A percentile compares a stretch with the other conserved stretches of the same genome.
Conservation (phyloP, 1,284 basidiomycete genomes). For the Lentinus polychrous region DNA sequence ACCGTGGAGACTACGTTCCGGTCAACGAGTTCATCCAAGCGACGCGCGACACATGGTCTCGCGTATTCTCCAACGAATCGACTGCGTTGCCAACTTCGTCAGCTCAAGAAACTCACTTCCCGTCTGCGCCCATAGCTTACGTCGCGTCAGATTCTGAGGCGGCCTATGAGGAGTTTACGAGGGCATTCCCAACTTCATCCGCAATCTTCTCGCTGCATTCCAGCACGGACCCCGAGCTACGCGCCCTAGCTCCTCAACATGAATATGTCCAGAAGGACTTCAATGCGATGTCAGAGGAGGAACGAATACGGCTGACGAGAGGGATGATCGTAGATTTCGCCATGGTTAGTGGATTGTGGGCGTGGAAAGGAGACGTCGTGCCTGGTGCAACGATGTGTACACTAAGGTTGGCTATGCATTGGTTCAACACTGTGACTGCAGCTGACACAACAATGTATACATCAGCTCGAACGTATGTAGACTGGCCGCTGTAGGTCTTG, state of each 20-base stretch:
- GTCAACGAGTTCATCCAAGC: slow-evolving; percentile 40
- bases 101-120: slow-evolving; percentile 17
- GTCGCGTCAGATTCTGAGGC: slow-evolving; percentile 54
- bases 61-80: slow-evolving; percentile 28
- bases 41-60: slow-evolving; percentile 34
- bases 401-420: slow-evolving; percentile 34
- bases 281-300: slow-evolving; percentile 29
- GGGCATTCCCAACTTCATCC: slow-evolving; percentile 30
- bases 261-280: slow-evolving; percentile 54
- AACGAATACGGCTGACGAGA: slow-evolving; percentile 41
- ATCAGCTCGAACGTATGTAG: slow-evolving; percentile 56
- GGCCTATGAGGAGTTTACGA: slow-evolving; percentile 36
- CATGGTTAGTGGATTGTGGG: slow-evolving; percentile 54
- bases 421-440: background rate
- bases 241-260: slow-evolving; percentile 41
- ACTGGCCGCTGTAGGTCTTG: slow-evolving; percentile 50
- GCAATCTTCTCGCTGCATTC: slow-evolving; percentile 38
- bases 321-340: slow-evolving; percentile 66
- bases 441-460: too few relatives aligned
- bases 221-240: slow-evolving; percentile 35
- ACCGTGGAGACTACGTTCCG: slow-evolving; percentile 41
- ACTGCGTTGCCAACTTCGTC: slow-evolving; percentile 3
- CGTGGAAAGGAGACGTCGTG: slow-evolving; percentile 32
- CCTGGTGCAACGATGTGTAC: slow-evolving; percentile 52
- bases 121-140: slow-evolving; percentile 34